A percentile compares a stretch with the other conserved stretches of the same genome.
phyloP scores from a whole-genome alignment of 352 stramenopile genomes.

The Pythium sp. region DNA sequence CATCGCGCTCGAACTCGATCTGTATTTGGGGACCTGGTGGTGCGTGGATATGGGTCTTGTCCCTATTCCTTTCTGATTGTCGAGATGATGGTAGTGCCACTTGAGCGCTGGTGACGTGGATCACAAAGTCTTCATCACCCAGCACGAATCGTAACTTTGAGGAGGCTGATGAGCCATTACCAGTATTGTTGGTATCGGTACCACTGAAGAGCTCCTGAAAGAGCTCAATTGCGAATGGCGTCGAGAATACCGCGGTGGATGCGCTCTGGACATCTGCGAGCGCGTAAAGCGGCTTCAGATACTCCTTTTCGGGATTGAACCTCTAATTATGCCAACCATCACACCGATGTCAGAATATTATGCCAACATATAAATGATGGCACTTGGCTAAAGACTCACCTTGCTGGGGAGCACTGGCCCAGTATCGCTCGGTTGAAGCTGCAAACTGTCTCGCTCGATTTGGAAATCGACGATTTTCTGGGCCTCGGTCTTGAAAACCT shows the following conservation, averaged over 20 bases:
- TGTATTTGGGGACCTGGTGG: background rate
- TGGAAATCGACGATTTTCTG: slow-evolving; percentile 15
- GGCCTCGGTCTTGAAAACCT: slow-evolving; percentile 10
- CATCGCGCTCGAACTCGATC: slow-evolving; percentile 43
- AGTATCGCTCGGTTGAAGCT: background rate
- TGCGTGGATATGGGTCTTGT: background rate
- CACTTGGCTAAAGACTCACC: background rate
- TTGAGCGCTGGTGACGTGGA: slow-evolving; percentile 29
- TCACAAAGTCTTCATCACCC: slow-evolving; percentile 30
- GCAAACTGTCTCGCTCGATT: background rate
- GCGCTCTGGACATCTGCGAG: slow-evolving; percentile 27
- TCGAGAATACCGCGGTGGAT: slow-evolving; percentile 25
- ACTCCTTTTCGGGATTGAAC: slow-evolving; percentile 50
- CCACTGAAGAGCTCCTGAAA: slow-evolving; percentile 12
- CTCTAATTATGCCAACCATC: slow-evolving; percentile 13
- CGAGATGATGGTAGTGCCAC: background rate
- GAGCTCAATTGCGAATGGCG: slow-evolving; percentile 28
- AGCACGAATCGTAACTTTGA: slow-evolving; percentile 28
- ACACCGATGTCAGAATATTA: too few relatives aligned
- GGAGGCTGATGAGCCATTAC: background rate
- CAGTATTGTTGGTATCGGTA: too few relatives aligned
- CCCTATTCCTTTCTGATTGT: background rate
- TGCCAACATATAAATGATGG: too few relatives aligned
- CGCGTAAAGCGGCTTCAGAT: slow-evolving; percentile 49
- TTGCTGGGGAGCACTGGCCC: background rate